phyloP scores from a whole-genome alignment of 176 grass and related monocot genomes.

The Cymbopogon citratus region DNA sequence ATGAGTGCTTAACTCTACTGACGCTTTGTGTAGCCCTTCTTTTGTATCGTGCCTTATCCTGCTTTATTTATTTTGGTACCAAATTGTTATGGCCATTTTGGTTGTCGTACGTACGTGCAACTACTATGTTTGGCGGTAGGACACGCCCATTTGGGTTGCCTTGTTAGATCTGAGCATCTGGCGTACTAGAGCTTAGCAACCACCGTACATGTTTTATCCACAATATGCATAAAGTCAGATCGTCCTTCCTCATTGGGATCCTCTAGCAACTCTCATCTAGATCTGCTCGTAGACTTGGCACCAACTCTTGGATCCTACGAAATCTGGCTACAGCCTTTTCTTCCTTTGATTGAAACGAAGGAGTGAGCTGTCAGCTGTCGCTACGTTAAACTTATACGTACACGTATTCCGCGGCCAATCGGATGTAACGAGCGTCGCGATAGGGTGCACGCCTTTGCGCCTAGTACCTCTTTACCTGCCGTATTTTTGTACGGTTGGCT shows the following conservation, averaged over 20 bases:
- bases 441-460: neutral
- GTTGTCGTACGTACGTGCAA: constrained; percentile 21
- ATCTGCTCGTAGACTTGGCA: constrained; percentile 34
- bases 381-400: neutral
- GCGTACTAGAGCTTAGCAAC: constrained; percentile 10
- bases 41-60: constrained; percentile 7
- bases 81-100: neutral
- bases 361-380: neutral
- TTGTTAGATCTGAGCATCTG: neutral
- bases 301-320: constrained; percentile 37
- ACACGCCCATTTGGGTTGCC: neutral
- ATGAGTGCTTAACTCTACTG: neutral
- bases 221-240: constrained; percentile 23
- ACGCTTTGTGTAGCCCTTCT: neutral
- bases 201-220: neutral
- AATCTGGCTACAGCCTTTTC: neutral
- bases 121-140: constrained; percentile 4
- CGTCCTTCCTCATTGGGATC: constrained; percentile 24
- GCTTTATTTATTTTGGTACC: neutral
- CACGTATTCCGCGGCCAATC: neutral
- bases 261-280: neutral
- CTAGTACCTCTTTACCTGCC: neutral
- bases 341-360: neutral
- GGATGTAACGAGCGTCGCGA: neutral
- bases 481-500: neutral